Conservation (phyloP, 2,329 filamentous ascomycete genomes). For the Fusarium multiceps region DNA sequence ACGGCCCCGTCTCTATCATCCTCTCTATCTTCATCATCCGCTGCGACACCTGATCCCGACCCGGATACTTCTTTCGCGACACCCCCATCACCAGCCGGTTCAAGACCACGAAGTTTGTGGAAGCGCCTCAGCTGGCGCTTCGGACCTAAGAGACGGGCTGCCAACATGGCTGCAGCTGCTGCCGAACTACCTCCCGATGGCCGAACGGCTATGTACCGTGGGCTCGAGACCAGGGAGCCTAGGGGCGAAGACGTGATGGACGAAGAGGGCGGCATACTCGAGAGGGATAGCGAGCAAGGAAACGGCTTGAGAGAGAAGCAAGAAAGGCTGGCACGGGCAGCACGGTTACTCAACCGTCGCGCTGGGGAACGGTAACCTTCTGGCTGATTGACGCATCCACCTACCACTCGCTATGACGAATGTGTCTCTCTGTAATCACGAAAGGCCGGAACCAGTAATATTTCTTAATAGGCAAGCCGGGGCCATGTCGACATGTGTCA, state of each 20-base stretch:
- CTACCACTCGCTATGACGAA: not conserved
- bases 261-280: conserved; percentile 39
- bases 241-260: conserved; percentile 36
- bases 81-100: conserved; percentile 29
- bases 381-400: not conserved
- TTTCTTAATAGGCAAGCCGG: conserved; percentile 38
- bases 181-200: conserved; percentile 38
- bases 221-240: conserved; percentile 32
- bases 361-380: conserved; percentile 27
- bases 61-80: conserved; percentile 28
- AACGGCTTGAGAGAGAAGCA: conserved; percentile 51
- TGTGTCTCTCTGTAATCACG: conserved; percentile 19
- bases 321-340: conserved; percentile 56
- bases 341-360: conserved; percentile 50
- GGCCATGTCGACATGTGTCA: conserved; percentile 46
- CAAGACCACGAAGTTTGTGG: conserved; percentile 41
- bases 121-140: conserved; percentile 47
- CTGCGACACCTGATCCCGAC: conserved; percentile 32
- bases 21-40: conserved; percentile 50
- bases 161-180: conserved; percentile 38
- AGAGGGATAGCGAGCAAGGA: conserved; percentile 42
- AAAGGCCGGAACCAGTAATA: conserved; percentile 35
- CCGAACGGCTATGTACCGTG: conserved; percentile 54
- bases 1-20: conserved; percentile 48
- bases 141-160: conserved; percentile 34